Evolutionary conservation across 148 eudicot genomes (phyloP).

Genomic region (Rhododendron simsii): DNA sequence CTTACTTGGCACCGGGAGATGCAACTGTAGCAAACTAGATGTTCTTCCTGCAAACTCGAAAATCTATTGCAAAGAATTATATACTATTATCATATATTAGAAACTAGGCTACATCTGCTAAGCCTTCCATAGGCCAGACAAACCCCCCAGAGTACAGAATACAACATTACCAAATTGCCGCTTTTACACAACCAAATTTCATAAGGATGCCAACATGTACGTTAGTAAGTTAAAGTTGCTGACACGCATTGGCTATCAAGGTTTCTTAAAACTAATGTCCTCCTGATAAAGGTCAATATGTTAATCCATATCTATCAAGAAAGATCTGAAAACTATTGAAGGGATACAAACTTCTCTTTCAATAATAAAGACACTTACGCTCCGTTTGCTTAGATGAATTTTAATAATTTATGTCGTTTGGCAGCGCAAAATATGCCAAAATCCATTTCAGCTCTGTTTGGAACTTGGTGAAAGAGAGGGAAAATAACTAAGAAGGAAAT

Average conservation of each 20-base stretch:
- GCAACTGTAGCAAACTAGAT: slow-evolving; percentile 41
- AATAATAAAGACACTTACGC: background rate
- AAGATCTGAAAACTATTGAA: background rate
- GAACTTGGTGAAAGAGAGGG: too few relatives aligned
- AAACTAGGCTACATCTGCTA: background rate
- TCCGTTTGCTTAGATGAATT: background rate
- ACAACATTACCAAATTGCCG: background rate
- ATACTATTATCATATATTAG: slow-evolving; percentile 6
- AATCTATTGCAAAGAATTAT: slow-evolving; percentile 34
- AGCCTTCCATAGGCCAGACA: background rate
- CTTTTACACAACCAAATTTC: background rate
- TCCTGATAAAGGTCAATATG: background rate
- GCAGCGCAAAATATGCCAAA: background rate
- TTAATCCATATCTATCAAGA: background rate
- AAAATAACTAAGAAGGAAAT: too few relatives aligned
- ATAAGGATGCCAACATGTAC: background rate
- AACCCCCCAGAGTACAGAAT: background rate
- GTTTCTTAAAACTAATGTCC: background rate
- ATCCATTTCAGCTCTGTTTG: background rate
- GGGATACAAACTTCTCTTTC: background rate
- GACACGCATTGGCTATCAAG: background rate
- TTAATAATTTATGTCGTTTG: background rate
- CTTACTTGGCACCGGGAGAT: slow-evolving; percentile 43
- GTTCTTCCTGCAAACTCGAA: slow-evolving; percentile 42
- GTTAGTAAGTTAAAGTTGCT: background rate